Base-by-base conservation (phyloP, 371 early-diverging fungal genomes). In the Dichotomocladium elegans region DNA sequence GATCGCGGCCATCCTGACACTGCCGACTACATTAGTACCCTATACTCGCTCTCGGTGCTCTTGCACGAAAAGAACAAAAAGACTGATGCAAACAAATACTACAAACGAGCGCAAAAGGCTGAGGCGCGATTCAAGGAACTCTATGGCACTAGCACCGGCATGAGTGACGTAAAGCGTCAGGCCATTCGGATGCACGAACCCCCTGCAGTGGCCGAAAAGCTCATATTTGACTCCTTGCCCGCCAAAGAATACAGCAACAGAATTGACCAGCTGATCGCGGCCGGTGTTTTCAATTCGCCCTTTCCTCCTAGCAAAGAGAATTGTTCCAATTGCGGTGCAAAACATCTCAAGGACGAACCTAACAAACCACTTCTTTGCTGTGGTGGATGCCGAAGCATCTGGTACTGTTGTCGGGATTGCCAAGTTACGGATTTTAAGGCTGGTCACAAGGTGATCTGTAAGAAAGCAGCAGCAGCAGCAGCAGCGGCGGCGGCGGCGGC, bases 401-500 rank as follows among this genome's bases (percentile, higher is more conserved):
- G 81, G 64, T 83, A 83, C 55, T 83, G 84, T 62, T 76, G 76
- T 51, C 72, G 79, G 53, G 81, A 81, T 8, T 83, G 84, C 63
- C 84, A 83, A 64, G 77, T 76, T 17, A 51, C 59, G 15, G 79
- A 83, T 60, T 83, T 74, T 55, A 80, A 76, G 63, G 25, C 61
- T 15, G 49, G 63, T 26, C 83, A 83, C 55, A 83, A 83, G 58
- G 50, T 60, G 53, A 64, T 53, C 40, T 83, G 83, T 66, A 78
- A 69, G 56, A 58, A 60, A 50, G 30, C 55, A 17, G 14, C 7
- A 2, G 37, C 37, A 12, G n/a, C n/a, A n/a, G n/a, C n/a, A n/a
- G n/a, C n/a, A n/a, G n/a, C n/a, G n/a, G n/a, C n/a, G n/a, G n/a
- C n/a, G n/a, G n/a, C n/a, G n/a, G n/a, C n/a, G n/a, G n/a, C n/a